Evolutionary conservation across 192 early-diverging fungal species (phyloP), one percentile per base, ranked within the genome.

Genomic region (Dispira simplex): DNA sequence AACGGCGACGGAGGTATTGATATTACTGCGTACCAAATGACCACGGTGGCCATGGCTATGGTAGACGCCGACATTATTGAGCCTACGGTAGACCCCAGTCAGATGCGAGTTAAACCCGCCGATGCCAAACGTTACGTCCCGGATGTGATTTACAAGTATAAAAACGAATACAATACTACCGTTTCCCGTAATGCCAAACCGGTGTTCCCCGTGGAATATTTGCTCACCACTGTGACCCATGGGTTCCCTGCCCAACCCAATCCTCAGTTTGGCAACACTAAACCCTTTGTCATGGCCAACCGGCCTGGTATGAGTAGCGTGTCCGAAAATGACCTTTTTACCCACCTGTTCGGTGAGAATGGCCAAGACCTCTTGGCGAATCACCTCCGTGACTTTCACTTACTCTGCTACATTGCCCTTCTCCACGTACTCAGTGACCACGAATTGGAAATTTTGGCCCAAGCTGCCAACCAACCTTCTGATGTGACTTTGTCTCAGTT

Each of bases 121-220:
- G 84, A 82, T 8, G 73, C 77, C 63, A 78, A 85, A 44, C 81
- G 88, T 25, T 99, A 99, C 69, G 88, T 99, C 21, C 96, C 94
- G 0, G 96, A 99, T 46, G 85, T 99, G 20, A 92, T 96, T 67
- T 99, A 95, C 79, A 88, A 87, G 70, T 93, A 90, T 72, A 91
- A 84, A 68, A 99, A 99, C 79, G 82, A 95, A 69, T 99, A 99
- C 74, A 85, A 85, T 20, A 70, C 92, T 12, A 71, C 83, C 44
- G 95, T 97, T 8, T 80, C 91, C 60, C 82, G 91, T 53, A 80
- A 86, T 28, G 95, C 96, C 21, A 93, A 95, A 66, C 95, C 95
- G 0, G 88, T 91, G 4, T 99, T 97, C 68, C 96, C 96, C 0
- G 86, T 97, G 0, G 95, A 99, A 65, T 97, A 99, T 67, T 80